phyloP scores from a whole-genome alignment of 2,329 filamentous ascomycete genomes.

The Botrytis medusae region DNA sequence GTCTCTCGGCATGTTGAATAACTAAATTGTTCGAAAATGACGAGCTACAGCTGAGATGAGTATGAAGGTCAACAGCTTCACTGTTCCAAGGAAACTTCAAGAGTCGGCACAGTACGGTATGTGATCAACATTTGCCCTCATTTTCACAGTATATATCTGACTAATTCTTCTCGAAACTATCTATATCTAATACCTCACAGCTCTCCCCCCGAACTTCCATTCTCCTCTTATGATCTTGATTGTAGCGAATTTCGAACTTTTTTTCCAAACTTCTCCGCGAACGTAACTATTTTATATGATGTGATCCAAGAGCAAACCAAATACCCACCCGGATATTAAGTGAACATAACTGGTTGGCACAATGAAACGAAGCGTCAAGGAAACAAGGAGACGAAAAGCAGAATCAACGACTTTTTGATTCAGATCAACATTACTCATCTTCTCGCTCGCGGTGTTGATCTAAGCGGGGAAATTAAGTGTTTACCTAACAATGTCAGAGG shows the following conservation, averaged over 20 bases:
- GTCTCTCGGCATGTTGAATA: not conserved
- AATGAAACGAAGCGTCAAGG: conserved; percentile 33
- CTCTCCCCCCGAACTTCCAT: conserved; percentile 29
- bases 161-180: too few relatives aligned
- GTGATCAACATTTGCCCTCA: too few relatives aligned
- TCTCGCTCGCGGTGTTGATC: conserved; percentile 41
- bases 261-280: conserved; percentile 33
- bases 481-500: conserved; percentile 51
- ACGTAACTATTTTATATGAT: conserved; percentile 27
- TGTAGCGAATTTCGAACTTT: conserved; percentile 32
- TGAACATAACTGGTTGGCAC: conserved; percentile 38
- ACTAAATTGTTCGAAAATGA: not conserved
- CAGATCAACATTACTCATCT: conserved; percentile 59
- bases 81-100: too few relatives aligned
- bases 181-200: conserved; percentile 20
- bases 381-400: conserved; percentile 50
- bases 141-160: too few relatives aligned
- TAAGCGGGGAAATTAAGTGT: not conserved
- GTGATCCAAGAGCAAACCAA: conserved; percentile 33
- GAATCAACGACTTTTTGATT: conserved; percentile 59
- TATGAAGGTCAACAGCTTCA: not conserved
- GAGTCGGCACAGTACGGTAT: too few relatives aligned
- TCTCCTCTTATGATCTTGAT: conserved; percentile 30
- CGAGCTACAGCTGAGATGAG: not conserved
- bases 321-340: conserved; percentile 33